Percentiles rank a stretch among this genome's conserved stretches.
Conservation (phyloP, 1,139 yeast genomes). For the Yamadazyma conglobata region DNA sequence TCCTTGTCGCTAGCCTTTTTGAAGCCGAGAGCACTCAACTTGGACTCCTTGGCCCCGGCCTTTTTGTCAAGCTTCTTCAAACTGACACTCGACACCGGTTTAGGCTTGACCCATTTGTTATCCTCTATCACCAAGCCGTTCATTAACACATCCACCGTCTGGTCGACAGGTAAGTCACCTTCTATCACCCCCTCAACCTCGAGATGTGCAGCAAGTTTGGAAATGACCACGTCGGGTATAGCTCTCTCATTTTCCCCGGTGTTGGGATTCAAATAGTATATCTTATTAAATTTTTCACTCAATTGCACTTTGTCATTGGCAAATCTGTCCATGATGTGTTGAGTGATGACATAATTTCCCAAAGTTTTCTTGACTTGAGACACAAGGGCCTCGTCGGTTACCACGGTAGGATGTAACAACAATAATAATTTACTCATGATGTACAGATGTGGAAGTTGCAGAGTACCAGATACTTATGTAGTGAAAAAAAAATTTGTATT, state of each 20-base stretch:
- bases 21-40: not conserved
- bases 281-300: constrained; percentile 41
- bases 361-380: constrained; percentile 8
- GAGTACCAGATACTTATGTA: too few relatives aligned
- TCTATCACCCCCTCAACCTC: constrained; percentile 42
- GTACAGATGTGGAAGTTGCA: too few relatives aligned
- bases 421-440: constrained; percentile 35
- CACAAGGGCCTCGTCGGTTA: constrained; percentile 38
- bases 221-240: constrained; percentile 43
- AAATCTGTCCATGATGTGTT: constrained; percentile 70
- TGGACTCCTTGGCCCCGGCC: not conserved
- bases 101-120: constrained; percentile 45
- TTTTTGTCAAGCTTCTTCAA: constrained; percentile 20
- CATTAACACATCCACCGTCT: constrained; percentile 56
- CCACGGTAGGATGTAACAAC: constrained; percentile 70
- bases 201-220: constrained; percentile 7
- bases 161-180: constrained; percentile 53
- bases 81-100: constrained; percentile 23
- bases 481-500: too few relatives aligned
- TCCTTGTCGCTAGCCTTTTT: constrained; percentile 33
- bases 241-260: constrained; percentile 30
- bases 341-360: constrained; percentile 32
- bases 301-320: constrained; percentile 54
- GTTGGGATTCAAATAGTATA: constrained; percentile 61
- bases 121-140: constrained; percentile 55